phyloP scores from a whole-genome alignment of 805 yeast genomes.

The Suhomyces pyralidae region DNA sequence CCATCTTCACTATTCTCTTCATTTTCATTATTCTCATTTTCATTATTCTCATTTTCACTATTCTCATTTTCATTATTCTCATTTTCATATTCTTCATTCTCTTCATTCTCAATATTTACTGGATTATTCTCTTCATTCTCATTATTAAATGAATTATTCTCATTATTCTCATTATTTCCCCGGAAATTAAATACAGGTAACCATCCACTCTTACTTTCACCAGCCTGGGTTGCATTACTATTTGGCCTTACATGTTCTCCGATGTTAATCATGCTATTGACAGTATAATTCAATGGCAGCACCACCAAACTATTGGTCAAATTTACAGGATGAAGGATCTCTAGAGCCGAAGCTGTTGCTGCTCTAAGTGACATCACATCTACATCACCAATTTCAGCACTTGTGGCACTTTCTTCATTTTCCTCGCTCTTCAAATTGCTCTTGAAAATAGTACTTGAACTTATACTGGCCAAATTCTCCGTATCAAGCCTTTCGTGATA shows the following conservation, averaged over 20 bases:
- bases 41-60: neutral
- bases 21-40: neutral
- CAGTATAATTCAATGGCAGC: constrained; percentile 36
- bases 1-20: constrained; percentile 3
- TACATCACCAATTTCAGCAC: constrained; percentile 7
- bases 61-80: neutral
- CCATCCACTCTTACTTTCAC: neutral
- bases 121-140: no score
- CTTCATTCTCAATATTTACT: no score
- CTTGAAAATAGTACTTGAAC: constrained; percentile 1
- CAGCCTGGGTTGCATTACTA: no score
- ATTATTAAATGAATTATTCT: no score
- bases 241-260: no score
- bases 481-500: constrained; percentile 24
- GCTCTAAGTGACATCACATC: constrained; percentile 6
- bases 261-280: constrained; percentile 30
- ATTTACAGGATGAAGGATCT: constrained; percentile 31
- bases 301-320: constrained; percentile 36
- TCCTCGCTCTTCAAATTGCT: neutral
- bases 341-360: constrained; percentile 20
- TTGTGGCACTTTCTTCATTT: no score
- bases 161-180: neutral
- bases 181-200: neutral
- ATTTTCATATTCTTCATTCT: no score
- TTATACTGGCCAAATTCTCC: constrained; percentile 9